Evolutionary conservation across 768 basidiomycete genomes (phyloP).

Genomic region (Suillus placidus): DNA sequence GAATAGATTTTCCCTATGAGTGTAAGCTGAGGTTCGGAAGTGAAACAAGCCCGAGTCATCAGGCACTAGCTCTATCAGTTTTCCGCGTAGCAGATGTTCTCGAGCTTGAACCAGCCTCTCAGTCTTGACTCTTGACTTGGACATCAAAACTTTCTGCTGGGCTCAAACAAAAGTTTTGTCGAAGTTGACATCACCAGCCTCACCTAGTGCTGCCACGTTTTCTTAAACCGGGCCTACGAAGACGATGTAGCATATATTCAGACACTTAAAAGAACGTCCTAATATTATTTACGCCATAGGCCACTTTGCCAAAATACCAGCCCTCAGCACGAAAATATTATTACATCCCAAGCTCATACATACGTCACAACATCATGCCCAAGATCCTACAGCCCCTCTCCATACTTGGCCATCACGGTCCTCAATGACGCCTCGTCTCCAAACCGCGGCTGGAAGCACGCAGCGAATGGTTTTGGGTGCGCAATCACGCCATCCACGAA

Average conservation of each 20-base stretch:
- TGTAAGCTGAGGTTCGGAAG: not conserved
- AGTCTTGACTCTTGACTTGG: not conserved
- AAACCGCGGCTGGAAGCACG: constrained; percentile 53
- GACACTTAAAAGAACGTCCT: not conserved
- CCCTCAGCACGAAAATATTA: not conserved
- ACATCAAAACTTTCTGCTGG: not conserved
- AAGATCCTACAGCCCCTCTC: constrained; percentile 18
- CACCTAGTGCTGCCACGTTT: too few relatives aligned
- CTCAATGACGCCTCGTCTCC: constrained; percentile 28
- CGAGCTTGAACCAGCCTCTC: too few relatives aligned
- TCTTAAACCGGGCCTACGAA: not conserved
- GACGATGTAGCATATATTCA: not conserved
- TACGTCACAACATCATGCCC: not conserved
- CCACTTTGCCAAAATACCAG: not conserved
- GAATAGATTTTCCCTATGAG: not conserved
- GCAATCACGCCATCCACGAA: constrained; percentile 68
- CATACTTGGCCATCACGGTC: constrained; percentile 30
- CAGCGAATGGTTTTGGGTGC: constrained; percentile 65
- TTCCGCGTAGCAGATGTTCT: too few relatives aligned
- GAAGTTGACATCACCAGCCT: not conserved
- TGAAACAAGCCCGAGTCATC: not conserved
- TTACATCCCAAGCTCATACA: not conserved
- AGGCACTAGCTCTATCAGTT: not conserved
- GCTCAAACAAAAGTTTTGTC: not conserved
- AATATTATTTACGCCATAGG: not conserved